Base-by-base conservation (phyloP, 495 filamentous ascomycete genomes). In the Hypoxylon rickii region DNA sequence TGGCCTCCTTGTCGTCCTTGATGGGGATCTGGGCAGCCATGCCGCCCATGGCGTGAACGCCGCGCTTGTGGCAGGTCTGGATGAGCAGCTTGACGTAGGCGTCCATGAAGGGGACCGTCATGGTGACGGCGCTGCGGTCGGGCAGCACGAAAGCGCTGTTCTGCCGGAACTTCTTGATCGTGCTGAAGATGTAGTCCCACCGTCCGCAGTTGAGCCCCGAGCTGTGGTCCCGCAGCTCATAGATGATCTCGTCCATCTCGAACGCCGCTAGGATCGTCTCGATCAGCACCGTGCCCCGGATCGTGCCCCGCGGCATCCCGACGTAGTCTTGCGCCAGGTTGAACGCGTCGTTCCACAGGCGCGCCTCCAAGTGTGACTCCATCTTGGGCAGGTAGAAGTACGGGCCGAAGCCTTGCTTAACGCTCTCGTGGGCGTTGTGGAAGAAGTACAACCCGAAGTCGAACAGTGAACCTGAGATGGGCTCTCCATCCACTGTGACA, bases 171-270 rank as follows among this genome's bases (percentile, higher is more conserved):
- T 96, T 96, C 83, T 99, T 99, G 81, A 99, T 99, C 68, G 94
- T 90, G 72, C 87, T 93, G 81, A 99, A 98, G 77, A 99, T 97
- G 81, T 99, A 99, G 70, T 99, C 94, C 94, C 94, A 99, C 43
- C 94, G 88, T 43, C 94, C 94, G 74, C 94, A 99, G 82, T 99
- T 99, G 59, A 99, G 82, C 45, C 94, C 94, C 8, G 94, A 88
- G 73, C 86, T 90, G 79, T 99, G 94, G 69, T 97, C 93, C 31
- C 94, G 89, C 57, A 99, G 87, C 75, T 99, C 94, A 77, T 96
- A 99, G 73, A 99, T 97, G 74, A 98, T 97, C 87, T 98, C 94
- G 53, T 99, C 94, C 94, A 99, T 99, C 79, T 99, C 95, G 64
- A 99, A 99, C n/a, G 92, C 95, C 22, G 95, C 94, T 18, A 90